Base-by-base conservation (phyloP, 768 basidiomycete species). In the Suillus occidentalis region DNA sequence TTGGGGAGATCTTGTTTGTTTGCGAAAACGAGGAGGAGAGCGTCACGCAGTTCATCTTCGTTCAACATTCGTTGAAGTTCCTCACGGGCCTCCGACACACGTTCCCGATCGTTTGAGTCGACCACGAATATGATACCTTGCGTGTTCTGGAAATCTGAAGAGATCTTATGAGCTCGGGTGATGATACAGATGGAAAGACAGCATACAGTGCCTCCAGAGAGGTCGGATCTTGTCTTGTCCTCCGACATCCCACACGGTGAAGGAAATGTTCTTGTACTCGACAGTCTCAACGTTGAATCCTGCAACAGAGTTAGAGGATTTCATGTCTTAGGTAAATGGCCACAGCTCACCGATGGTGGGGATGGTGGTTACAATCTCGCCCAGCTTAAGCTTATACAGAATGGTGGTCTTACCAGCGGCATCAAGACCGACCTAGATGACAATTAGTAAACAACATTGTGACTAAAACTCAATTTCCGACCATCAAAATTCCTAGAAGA, bases 1-100 rank as follows among this genome's bases (percentile, higher is more conserved):
- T 99, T 99, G 69, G 97, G 97, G 75, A 99, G 82, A 88, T 99
- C 97, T 82, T 99, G 97, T 84, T 99, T 99, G 89, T 99, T 99
- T 79, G 97, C 97, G 73, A 99, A 99, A 75, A 99, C 97, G 70
- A 99, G 89, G 71, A 99, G 91, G 73, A 98, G 91, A 61, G 97
- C 97, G 79, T 98, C 95, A 69, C 96, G 94, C 71, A 99, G 91
- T 82, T 99, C 97, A 76, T 99, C 97, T 79, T 99, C 97, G 80
- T 97, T 98, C 78, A 99, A 81, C 97, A 99, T 99, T 74, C 97
- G 91, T 79, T 99, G 97, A 63, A 99, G 88, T 81, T 99, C 97
- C 83, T 99, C 97, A 67, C 97, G 90, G 65, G 97, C 97, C 82
- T 99, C 97, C 45, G 94, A 91, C 69, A 99, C 92, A 91, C 97